Evolutionary conservation across 2,329 filamentous ascomycete species (phyloP), one percentile per base, ranked within the genome.

Genomic region (Penicillium aurantiogriseum): DNA sequence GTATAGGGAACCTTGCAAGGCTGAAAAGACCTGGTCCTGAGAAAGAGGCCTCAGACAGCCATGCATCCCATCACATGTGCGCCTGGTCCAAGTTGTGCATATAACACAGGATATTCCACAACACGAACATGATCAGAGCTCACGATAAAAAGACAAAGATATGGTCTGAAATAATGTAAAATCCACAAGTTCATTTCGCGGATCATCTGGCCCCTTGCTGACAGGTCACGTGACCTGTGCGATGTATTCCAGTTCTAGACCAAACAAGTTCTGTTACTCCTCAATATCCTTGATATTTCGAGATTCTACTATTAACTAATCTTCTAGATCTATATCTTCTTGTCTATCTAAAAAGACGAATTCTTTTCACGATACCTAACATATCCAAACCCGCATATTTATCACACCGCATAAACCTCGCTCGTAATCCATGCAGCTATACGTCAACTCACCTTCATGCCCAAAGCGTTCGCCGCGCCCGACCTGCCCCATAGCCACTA

Each of bases 171-270:
- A n/a, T 4, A n/a, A 19, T n/a, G 2, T 17, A n/a, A n/a, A 38
- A 10, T 17, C 35, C 6, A 9, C 17, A n/a, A 19, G 35, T 19
- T 38, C 17, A 19, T 10, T n/a, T 4, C 17, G 3, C 15, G 8
- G 13, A 35, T 8, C 15, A 35, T n/a, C 35, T 10, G 19, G 17
- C 35, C 17, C 35, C 35, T 38, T 38, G 17, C 4, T 5, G 17
- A 5, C 0, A 1, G 1, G 17, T n/a, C 35, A n/a, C 35, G 35
- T 38, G 35, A n/a, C 35, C 1, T n/a, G 0, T 19, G 4, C 4
- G 7, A 19, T 38, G 2, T 10, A 2, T 38, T 10, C 35, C 35
- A 4, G 8, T 9, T 10, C 35, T 10, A n/a, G 17, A 38, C 4
- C 8, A 10, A 8, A 38, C 17, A 38, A n/a, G 17, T 9, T n/a